These are phyloP conservation scores for Trametes polyzona DNA, from an alignment of 1,284 basidiomycete genomes.

Conservation along the genomic window DNA sequence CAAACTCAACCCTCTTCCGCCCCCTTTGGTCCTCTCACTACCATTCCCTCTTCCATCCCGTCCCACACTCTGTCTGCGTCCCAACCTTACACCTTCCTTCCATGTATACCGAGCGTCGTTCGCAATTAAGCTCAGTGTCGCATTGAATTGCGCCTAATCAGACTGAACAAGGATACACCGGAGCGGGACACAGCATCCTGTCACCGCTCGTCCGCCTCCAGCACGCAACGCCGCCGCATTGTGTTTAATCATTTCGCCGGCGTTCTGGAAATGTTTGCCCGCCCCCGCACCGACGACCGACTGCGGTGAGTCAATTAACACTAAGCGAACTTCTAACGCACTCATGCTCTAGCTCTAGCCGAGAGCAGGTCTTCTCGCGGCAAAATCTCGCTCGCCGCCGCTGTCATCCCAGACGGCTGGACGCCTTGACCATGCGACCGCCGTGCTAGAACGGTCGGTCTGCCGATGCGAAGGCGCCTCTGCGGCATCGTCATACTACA, in stretches of 20 bases:
- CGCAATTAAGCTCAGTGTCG: slow-evolving; percentile 17
- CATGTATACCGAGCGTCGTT: slow-evolving; percentile 2
- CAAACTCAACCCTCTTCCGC: background rate
- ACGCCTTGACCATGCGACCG: slow-evolving; percentile 1
- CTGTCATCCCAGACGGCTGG: background rate
- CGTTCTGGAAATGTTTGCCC: background rate
- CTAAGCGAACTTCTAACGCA: slow-evolving; percentile 5
- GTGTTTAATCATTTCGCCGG: background rate
- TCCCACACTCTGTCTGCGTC: background rate
- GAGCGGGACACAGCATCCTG: slow-evolving; percentile 11
- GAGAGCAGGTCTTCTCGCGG: slow-evolving; percentile 12
- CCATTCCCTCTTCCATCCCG: background rate
- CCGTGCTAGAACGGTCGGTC: background rate
- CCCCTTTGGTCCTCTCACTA: background rate
- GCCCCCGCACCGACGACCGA: background rate
- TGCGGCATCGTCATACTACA: slow-evolving; percentile 1
- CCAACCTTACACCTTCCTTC: slow-evolving; percentile 8
- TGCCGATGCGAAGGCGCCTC: background rate
- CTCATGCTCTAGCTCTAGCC: slow-evolving; percentile 7
- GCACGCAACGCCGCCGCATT: background rate
- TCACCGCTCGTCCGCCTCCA: slow-evolving; percentile 1
- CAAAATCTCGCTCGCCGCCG: slow-evolving; percentile 17
- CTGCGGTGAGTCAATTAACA: slow-evolving; percentile 13
- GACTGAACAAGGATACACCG: slow-evolving; percentile 7
- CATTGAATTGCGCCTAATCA: slow-evolving; percentile 26